A percentile compares a stretch with the other conserved stretches of the same genome.
Conservation (phyloP, 2,329 filamentous ascomycete species). For the Ceratocystiopsis minuta region DNA sequence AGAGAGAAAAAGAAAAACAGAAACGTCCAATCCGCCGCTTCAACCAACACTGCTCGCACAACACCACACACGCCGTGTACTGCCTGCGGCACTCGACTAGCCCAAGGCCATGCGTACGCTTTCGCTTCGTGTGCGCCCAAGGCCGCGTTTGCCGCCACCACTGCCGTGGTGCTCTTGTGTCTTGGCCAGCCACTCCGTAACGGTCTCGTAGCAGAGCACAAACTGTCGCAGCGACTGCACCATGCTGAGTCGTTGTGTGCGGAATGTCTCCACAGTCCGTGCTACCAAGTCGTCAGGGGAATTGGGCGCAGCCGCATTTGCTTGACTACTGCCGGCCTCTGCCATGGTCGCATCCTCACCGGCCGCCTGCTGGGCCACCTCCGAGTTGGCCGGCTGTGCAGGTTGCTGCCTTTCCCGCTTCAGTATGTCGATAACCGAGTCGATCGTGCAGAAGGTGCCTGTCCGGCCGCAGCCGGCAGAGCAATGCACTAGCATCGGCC, state of each 20-base stretch:
- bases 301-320: not conserved
- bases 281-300: slow-evolving; percentile 45
- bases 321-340: not conserved
- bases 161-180: slow-evolving; percentile 20
- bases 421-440: slow-evolving; percentile 89
- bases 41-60: no score
- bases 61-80: no score
- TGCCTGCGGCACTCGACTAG: not conserved
- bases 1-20: no score
- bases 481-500: slow-evolving; percentile 84
- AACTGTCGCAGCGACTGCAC: slow-evolving; percentile 88
- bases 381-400: not conserved
- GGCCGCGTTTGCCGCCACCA: not conserved
- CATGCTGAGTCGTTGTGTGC: slow-evolving; percentile 81
- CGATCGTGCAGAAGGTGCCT: slow-evolving; percentile 90
- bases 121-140: slow-evolving; percentile 6
- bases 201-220: slow-evolving; percentile 89
- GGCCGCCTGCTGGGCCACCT: not conserved
- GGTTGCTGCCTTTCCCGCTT: slow-evolving; percentile 48
- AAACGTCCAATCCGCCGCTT: no score
- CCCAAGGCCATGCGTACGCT: slow-evolving; percentile 5
- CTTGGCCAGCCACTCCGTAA: slow-evolving; percentile 65
- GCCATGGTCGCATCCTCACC: slow-evolving; percentile 1
- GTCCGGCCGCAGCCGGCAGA: slow-evolving; percentile 91
- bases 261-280: slow-evolving; percentile 78